Conservation (phyloP, 345 rosid species). For the Citrus maxima region DNA sequence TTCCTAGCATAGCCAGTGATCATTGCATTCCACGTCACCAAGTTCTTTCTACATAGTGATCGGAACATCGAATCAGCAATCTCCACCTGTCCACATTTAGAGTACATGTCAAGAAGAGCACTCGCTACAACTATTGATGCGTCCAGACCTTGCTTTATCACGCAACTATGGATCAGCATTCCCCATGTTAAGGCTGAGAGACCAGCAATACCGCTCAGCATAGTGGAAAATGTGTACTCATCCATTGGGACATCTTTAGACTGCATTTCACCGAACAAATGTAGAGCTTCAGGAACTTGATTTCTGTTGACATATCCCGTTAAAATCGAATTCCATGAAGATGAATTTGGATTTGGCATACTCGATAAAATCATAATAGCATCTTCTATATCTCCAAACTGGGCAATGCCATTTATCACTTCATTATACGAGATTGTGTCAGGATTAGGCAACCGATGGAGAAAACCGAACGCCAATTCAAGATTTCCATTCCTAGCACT, state of each 20-base stretch:
- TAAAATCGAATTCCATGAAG: conserved; percentile 81
- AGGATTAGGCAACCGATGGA: conserved; percentile 55
- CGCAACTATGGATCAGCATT: conserved; percentile 52
- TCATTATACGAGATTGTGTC: conserved; percentile 74
- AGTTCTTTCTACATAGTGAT: conserved; percentile 46
- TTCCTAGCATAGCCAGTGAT: conserved; percentile 69
- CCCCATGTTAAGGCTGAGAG: conserved; percentile 64
- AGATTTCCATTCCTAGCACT: conserved; percentile 56
- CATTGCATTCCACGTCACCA: conserved; percentile 77
- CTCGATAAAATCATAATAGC: conserved; percentile 40
- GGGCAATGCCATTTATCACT: conserved; percentile 61
- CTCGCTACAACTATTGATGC: conserved; percentile 56
- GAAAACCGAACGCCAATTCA: conserved; percentile 47
- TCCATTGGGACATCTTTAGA: conserved; percentile 38
- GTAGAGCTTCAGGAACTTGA: conserved; percentile 44
- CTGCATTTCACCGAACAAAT: conserved; percentile 56
- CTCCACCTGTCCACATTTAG: conserved; percentile 63
- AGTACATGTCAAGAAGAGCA: conserved; percentile 79
- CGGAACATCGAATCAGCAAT: conserved; percentile 49
- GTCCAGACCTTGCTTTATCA: conserved; percentile 36
- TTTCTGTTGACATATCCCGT: conserved; percentile 63
- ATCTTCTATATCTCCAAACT: conserved; percentile 46
- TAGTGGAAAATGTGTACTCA: conserved; percentile 58
- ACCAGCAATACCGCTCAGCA: conserved; percentile 60
- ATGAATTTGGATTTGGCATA: conserved; percentile 63